These are phyloP conservation scores for Paecilomyces sp. DNA, from an alignment of 2,329 filamentous ascomycete genomes.

Conservation along the genomic window DNA sequence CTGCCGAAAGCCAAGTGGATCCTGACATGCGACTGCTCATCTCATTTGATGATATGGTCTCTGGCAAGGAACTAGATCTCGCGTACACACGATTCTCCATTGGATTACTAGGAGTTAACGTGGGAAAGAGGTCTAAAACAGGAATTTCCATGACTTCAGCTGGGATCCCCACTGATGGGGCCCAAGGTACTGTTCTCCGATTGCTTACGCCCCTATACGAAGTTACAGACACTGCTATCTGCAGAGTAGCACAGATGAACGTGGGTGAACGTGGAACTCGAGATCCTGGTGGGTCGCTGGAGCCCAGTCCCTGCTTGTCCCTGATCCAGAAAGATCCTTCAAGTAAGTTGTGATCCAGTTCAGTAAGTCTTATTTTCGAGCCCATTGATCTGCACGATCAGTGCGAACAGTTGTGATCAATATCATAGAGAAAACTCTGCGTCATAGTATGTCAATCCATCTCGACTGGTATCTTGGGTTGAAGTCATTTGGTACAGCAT, in stretches of 20 bases:
- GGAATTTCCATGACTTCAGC: background rate
- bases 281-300: background rate
- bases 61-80: background rate
- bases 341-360: background rate
- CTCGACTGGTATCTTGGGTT: background rate
- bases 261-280: background rate
- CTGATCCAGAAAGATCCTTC: background rate
- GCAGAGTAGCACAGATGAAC: background rate
- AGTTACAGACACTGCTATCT: background rate
- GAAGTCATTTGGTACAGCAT: background rate
- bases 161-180: background rate
- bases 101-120: background rate
- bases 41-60: background rate
- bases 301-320: background rate
- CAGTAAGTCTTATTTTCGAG: background rate
- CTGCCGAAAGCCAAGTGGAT: background rate
- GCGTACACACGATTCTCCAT: background rate
- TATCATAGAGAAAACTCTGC: background rate
- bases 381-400: background rate
- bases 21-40: background rate
- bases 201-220: background rate
- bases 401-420: background rate
- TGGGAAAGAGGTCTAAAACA: background rate
- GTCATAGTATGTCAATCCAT: background rate
- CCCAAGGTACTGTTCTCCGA: background rate